These are phyloP conservation scores for Waltergamsia citrina DNA, from an alignment of 2,329 filamentous ascomycete genomes.

Conservation along the genomic window DNA sequence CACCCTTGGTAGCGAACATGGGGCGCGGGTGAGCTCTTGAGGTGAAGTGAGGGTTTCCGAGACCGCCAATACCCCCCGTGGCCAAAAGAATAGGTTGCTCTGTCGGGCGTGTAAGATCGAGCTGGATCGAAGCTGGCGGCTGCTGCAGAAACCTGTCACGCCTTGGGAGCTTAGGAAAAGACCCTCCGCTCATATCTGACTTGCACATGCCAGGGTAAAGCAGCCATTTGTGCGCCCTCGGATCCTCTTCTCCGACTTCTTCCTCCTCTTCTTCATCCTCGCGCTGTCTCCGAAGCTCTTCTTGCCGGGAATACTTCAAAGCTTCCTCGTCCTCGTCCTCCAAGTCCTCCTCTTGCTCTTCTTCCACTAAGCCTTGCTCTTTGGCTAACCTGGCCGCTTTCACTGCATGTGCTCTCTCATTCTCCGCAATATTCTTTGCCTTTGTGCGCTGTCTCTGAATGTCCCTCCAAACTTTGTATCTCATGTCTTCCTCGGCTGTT, in stretches of 20 bases:
- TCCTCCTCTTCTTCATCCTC: constrained; percentile 10
- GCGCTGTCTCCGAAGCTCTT: constrained; percentile 2
- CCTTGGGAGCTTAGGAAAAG: constrained; percentile 39
- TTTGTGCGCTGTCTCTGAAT: constrained; percentile 20
- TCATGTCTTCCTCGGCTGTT: constrained; percentile 50
- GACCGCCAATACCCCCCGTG: constrained; percentile 76
- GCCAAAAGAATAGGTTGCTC: constrained; percentile 77
- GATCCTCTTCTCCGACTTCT: constrained; percentile 26
- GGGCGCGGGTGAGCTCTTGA: constrained; percentile 66
- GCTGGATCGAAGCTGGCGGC: constrained; percentile 60
- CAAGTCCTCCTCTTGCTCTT: constrained; percentile 12
- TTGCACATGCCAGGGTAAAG: constrained; percentile 71
- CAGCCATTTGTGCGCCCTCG: constrained; percentile 65
- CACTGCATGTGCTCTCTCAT: constrained; percentile 16
- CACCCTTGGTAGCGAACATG: constrained; percentile 81
- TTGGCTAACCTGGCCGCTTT: too few relatives aligned
- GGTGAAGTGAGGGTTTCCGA: constrained; percentile 91
- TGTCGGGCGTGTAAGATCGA: constrained; percentile 69
- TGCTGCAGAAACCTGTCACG: constrained; percentile 53
- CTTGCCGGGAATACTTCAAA: background rate
- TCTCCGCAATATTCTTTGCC: constrained; percentile 22
- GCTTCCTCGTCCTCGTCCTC: constrained; percentile 12
- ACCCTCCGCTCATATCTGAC: constrained; percentile 51
- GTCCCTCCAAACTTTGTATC: constrained; percentile 19
- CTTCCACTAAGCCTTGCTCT: constrained; percentile 4